A percentile compares a stretch with the other conserved stretches of the same genome.
These are phyloP conservation scores for Xylaria sp. DNA, from an alignment of 2,329 filamentous ascomycete species.

Conservation along the genomic window DNA sequence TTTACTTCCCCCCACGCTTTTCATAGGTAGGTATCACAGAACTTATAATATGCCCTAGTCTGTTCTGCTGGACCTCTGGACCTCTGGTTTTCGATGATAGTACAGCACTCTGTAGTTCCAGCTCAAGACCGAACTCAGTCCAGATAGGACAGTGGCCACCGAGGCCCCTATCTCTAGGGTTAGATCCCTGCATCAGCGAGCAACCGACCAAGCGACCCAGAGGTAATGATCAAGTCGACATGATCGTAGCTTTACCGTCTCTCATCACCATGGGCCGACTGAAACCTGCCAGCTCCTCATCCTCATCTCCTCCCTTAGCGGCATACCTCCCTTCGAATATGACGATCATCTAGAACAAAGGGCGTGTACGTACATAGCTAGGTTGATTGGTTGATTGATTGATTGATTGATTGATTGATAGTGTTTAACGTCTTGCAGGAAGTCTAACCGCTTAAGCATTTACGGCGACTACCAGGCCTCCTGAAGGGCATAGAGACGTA, in stretches of 20 bases:
- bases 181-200: conserved; percentile 47
- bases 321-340: not conserved
- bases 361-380: no score
- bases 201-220: conserved; percentile 47
- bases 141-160: conserved; percentile 66
- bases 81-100: not conserved
- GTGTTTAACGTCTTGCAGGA: no score
- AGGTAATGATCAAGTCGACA: conserved; percentile 62
- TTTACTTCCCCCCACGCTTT: not conserved
- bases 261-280: conserved; percentile 52
- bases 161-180: conserved; percentile 56
- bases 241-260: conserved; percentile 63
- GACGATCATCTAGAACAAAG: no score
- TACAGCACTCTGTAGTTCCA: not conserved
- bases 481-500: no score
- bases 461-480: no score
- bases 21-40: no score
- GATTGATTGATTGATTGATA: no score
- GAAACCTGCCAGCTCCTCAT: conserved; percentile 34
- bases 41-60: not conserved
- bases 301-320: not conserved
- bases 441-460: no score
- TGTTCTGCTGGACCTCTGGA: not conserved
- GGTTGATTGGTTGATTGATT: no score
- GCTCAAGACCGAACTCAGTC: conserved; percentile 46